Evolutionary conservation across 768 basidiomycete genomes (phyloP), one percentile per base, ranked within the genome.

Genomic region (Panaeolus cyanescens): DNA sequence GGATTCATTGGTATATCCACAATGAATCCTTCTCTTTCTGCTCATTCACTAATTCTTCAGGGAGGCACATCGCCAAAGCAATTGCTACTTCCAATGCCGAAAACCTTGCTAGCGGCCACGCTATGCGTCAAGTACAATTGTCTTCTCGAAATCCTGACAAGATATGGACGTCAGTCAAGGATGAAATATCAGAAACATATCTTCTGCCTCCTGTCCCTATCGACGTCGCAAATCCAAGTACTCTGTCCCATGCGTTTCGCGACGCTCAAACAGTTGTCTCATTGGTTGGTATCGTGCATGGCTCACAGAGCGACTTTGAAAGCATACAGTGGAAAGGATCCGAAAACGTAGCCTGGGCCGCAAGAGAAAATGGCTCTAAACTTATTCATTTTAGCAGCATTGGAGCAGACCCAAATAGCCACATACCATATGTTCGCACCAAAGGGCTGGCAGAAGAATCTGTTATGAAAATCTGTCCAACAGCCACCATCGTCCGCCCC

Each of bases 301-400:
- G 90, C 3, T 77, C 82, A 4, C 76, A 77, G 0, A 71, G 77
- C 32, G 75, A 84, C 54, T 91, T 91, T 65, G 81, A 89, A 55
- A 75, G 75, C 9, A 79, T 89, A 15, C 90, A 92, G 64, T 80
- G 82, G 78, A 78, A 77, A 65, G 90, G 91, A 4, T 87, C 86
- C 17, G 82, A 85, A 64, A 88, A 90, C 65, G 84, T 92, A 7
- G 88, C 89, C 0, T 66, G 69, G 34, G 80, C 80, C 2, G 84
- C 87, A 0, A 80, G 77, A 60, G 70, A 77, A 5, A 77, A 70
- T 30, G 85, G 85, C 12, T 87, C 87, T 5, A 85, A 82, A 65
- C 74, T 89, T 17, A 77, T 89, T 22, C 88, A 90, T 65, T 73
- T 93, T 66, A 89, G 87, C 63, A 88, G 90, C 22, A 89, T 92